Percentiles rank a stretch among this genome's conserved stretches.
Evolutionary conservation across 2,329 filamentous ascomycete species (phyloP).

Genomic region (Fusarium fujikuroi): DNA sequence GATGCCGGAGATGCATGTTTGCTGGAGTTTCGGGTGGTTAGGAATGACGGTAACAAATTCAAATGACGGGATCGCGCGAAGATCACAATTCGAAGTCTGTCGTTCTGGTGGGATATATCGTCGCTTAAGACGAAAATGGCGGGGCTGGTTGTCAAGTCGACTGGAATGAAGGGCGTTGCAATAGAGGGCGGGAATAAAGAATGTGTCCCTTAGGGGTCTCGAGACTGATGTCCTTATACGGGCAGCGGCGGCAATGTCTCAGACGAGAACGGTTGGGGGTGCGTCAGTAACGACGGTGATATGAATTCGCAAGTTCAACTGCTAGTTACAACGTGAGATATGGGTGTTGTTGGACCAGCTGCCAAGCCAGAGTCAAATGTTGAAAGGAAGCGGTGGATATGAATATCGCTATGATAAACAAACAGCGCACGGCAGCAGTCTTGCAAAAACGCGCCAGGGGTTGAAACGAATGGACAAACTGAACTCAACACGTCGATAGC

Average conservation of each 20-base stretch:
- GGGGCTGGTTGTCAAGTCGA: constrained; percentile 29
- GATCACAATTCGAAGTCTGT: background rate
- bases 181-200: constrained; percentile 42
- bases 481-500: constrained; percentile 35
- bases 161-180: constrained; percentile 46
- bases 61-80: background rate
- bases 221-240: constrained; percentile 35
- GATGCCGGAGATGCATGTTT: constrained; percentile 48
- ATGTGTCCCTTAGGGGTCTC: constrained; percentile 40
- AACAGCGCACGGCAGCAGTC: constrained; percentile 28
- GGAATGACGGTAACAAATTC: background rate
- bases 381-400: constrained; percentile 27
- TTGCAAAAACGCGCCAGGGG: constrained; percentile 40
- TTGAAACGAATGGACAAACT: constrained; percentile 47
- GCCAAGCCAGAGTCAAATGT: constrained; percentile 36
- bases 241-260: constrained; percentile 43
- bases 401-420: constrained; percentile 10
- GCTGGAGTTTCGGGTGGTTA: background rate
- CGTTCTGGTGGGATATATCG: constrained; percentile 27
- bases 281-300: constrained; percentile 17
- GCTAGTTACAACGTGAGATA: constrained; percentile 20
- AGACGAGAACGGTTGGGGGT: constrained; percentile 16
- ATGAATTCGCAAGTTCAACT: constrained; percentile 17
- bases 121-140: constrained; percentile 21
- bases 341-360: constrained; percentile 41